A percentile compares a stretch with the other conserved stretches of the same genome.
These are phyloP conservation scores for Aspergillus bertholletiae DNA, from an alignment of 495 filamentous ascomycete genomes.

Conservation along the genomic window DNA sequence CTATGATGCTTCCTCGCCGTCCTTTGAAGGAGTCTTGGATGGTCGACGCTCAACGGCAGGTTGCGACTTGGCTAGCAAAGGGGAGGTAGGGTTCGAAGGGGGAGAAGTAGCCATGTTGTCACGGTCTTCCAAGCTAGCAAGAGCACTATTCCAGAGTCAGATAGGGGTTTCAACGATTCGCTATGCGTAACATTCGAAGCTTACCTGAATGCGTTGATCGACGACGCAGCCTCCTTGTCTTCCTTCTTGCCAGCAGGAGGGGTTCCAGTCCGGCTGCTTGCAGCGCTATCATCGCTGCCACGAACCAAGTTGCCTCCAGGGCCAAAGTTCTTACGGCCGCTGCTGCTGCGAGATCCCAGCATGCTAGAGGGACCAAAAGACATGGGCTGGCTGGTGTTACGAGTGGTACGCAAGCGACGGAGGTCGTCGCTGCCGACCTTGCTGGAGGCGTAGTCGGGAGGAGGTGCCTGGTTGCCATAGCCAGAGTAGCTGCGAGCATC, in stretches of 20 bases:
- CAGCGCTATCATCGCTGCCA: conserved; percentile 72
- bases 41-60: conserved; percentile 45
- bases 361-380: conserved; percentile 73
- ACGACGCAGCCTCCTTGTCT: conserved; percentile 61
- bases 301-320: conserved; percentile 66
- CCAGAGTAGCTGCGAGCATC: conserved; percentile 77
- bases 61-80: conserved; percentile 50
- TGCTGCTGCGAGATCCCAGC: conserved; percentile 77
- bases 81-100: conserved; percentile 56
- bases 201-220: conserved; percentile 88
- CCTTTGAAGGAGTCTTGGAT: conserved; percentile 48
- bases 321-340: conserved; percentile 71
- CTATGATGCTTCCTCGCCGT: conserved; percentile 46
- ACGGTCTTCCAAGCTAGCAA: conserved; percentile 53
- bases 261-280: conserved; percentile 84
- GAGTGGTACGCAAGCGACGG: conserved; percentile 65
- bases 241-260: conserved; percentile 70
- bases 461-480: conserved; percentile 59
- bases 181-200: conserved; percentile 5
- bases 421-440: conserved; percentile 88
- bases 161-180: conserved; percentile 17
- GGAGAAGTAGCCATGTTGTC: conserved; percentile 57
- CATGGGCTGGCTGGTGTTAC: conserved; percentile 56
- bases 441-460: conserved; percentile 68
- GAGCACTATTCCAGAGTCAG: conserved; percentile 41